Conservation (phyloP, 2,329 filamentous ascomycete species). For the Tolypocladium ovalisporum region DNA sequence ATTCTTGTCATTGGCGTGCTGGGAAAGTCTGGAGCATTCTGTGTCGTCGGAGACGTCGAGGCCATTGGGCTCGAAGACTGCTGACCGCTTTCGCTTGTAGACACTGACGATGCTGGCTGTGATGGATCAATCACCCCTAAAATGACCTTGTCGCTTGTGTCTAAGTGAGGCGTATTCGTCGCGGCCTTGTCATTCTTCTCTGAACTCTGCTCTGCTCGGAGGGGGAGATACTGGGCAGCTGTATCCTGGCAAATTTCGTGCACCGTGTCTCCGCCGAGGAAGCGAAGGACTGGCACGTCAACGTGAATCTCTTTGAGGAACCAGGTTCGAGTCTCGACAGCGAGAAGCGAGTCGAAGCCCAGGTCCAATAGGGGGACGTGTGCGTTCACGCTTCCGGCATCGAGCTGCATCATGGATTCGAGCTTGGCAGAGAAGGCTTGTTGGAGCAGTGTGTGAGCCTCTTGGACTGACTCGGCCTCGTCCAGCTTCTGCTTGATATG, state of each 20-base stretch:
- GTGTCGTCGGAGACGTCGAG: not conserved
- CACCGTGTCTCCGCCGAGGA: slow-evolving; percentile 7
- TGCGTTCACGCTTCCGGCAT: not conserved
- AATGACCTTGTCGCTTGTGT: not conserved
- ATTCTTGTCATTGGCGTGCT: not conserved
- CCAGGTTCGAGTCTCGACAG: slow-evolving; percentile 32
- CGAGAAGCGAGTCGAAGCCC: slow-evolving; percentile 16
- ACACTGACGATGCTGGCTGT: not conserved
- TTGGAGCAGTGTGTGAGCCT: not conserved
- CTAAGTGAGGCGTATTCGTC: not conserved
- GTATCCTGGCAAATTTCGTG: not conserved
- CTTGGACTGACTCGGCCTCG: not conserved
- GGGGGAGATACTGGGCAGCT: not conserved
- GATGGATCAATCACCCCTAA: not conserved
- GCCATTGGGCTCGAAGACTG: not conserved
- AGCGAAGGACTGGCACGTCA: slow-evolving; percentile 34
- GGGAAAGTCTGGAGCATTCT: not conserved
- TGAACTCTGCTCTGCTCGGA: not conserved
- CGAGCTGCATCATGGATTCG: slow-evolving; percentile 1
- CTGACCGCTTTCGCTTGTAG: not conserved
- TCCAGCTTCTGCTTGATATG: not conserved
- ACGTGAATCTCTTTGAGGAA: slow-evolving; percentile 31
- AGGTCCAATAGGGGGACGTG: slow-evolving; percentile 7
- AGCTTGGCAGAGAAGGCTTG: not conserved
- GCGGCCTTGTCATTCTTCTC: not conserved